Base-by-base conservation (phyloP, 108 stramenopile genomes). In the Chaetoceros tenuissimus region DNA sequence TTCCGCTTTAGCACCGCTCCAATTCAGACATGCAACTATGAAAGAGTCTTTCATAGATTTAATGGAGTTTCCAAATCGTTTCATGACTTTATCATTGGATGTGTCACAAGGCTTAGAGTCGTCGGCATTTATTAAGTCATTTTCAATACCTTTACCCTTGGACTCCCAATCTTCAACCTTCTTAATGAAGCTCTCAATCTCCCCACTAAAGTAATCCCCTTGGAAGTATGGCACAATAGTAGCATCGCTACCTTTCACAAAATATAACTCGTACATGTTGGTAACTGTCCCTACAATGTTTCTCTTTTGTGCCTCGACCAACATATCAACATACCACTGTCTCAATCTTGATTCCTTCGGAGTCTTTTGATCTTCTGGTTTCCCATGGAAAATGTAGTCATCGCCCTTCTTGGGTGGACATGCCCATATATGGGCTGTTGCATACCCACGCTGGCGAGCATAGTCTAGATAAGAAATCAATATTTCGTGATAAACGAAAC, bases 371-470 rank as follows among this genome's bases (percentile, higher is more conserved):
- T 81, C 53, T 10, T 71, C 51, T 8, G 95, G 95, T 62, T 96
- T 92, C 45, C 82, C 72, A 66, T 92, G 72, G 54, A 96, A 88
- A 48, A 98, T 96, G 67, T 97, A 97, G 51, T 94, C 97, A 62
- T 98, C 97, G 10, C 96, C 97, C 50, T 92, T 90, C 17, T 85
- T 67, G 7, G 96, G 97, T 21, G 97, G 97, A 51, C 97, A 98
- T 55, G 93, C 94, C 97, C 97, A 98, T 43, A 98, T 96, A 60
- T 95, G 94, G 19, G 96, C 95, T 2, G 94, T 97, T 67, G 94
- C 94, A 63, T 97, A 97, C 26, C 97, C 97, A 3, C 95, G 78
- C n/a, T 62, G 57, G 67, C 89, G 95, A 24, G 89, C 94, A 57
- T 93, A 90, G n/a, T 87, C 80, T 18, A 98, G 79, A 62, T 97